Evolutionary conservation across 176 grass and related monocot species (phyloP).

Genomic region (Carex parvula): DNA sequence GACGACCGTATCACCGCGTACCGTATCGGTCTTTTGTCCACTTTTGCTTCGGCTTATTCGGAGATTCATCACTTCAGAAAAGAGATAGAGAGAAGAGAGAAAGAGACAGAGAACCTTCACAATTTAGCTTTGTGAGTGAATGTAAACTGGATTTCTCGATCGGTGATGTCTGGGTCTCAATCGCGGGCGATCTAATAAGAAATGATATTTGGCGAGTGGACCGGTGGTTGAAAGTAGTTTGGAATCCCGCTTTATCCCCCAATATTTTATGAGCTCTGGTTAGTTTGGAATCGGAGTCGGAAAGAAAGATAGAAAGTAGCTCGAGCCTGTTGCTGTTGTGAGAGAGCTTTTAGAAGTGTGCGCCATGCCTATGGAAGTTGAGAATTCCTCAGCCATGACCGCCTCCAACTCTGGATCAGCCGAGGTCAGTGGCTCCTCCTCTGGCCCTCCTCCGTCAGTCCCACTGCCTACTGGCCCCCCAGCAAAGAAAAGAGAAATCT

Average conservation of each 20-base stretch:
- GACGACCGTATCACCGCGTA: slow-evolving; percentile 3
- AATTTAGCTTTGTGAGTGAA: neutral
- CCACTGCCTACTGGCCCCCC: slow-evolving; percentile 29
- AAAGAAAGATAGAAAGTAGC: slow-evolving; percentile 18
- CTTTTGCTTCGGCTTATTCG: slow-evolving; percentile 2
- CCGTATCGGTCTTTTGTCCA: neutral
- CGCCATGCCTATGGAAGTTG: slow-evolving; percentile 58
- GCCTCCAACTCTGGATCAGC: slow-evolving; percentile 45
- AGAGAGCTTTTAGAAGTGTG: neutral
- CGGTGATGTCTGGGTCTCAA: neutral
- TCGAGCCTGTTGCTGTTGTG: neutral
- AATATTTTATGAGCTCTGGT: neutral
- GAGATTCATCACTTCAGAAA: neutral
- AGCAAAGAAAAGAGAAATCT: slow-evolving; percentile 92
- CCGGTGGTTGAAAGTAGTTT: slow-evolving; percentile 6
- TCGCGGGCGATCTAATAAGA: neutral
- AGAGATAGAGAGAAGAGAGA: neutral
- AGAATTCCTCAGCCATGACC: slow-evolving; percentile 51
- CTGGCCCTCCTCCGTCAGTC: slow-evolving; percentile 30
- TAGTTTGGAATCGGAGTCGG: neutral
- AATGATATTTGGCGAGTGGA: neutral
- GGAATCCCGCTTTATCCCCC: neutral
- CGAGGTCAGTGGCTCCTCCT: slow-evolving; percentile 57
- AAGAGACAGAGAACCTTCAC: neutral
- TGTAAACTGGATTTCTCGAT: slow-evolving; percentile 10